Evolutionary conservation across 2,329 filamentous ascomycete genomes (phyloP).

Genomic region (Paecilomyces fulvus): DNA sequence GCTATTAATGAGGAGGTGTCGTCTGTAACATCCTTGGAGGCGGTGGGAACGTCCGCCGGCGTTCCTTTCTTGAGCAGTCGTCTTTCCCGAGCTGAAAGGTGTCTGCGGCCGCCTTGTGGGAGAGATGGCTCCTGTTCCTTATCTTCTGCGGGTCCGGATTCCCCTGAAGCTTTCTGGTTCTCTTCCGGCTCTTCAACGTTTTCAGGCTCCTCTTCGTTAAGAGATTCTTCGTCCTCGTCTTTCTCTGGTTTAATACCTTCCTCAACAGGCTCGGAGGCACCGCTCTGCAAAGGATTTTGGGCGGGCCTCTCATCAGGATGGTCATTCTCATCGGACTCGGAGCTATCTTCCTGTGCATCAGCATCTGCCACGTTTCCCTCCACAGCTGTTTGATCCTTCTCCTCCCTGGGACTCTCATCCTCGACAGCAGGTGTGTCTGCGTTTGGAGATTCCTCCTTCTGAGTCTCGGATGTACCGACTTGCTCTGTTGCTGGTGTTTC

Average conservation of each 20-base stretch:
- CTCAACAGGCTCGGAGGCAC: constrained; percentile 12
- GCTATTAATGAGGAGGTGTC: constrained; percentile 11
- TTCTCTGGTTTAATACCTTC: constrained; percentile 25
- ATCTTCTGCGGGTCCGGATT: constrained; percentile 9
- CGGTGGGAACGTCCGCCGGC: constrained; percentile 10
- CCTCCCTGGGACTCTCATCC: constrained; percentile 23
- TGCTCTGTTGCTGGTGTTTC: background rate
- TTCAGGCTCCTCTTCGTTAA: constrained; percentile 11
- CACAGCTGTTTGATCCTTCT: constrained; percentile 15
- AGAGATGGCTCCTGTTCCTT: constrained; percentile 1
- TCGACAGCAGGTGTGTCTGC: constrained; percentile 16
- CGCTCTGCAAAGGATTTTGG: constrained; percentile 14
- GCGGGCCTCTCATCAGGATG: constrained; percentile 6
- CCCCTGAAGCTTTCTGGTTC: constrained; percentile 16
- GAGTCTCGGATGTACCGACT: constrained; percentile 7
- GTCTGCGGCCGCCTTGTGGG: constrained; percentile 14
- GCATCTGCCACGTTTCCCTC: constrained; percentile 19
- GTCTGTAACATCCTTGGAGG: constrained; percentile 3
- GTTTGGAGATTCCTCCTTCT: constrained; percentile 14
- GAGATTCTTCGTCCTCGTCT: constrained; percentile 4
- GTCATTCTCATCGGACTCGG: constrained; percentile 34
- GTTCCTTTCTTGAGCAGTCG: constrained; percentile 24
- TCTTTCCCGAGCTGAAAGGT: constrained; percentile 38
- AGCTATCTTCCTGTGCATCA: constrained; percentile 18
- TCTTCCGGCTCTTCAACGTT: constrained; percentile 15